phyloP scores from a whole-genome alignment of 768 basidiomycete species.

The Russula sp. region DNA sequence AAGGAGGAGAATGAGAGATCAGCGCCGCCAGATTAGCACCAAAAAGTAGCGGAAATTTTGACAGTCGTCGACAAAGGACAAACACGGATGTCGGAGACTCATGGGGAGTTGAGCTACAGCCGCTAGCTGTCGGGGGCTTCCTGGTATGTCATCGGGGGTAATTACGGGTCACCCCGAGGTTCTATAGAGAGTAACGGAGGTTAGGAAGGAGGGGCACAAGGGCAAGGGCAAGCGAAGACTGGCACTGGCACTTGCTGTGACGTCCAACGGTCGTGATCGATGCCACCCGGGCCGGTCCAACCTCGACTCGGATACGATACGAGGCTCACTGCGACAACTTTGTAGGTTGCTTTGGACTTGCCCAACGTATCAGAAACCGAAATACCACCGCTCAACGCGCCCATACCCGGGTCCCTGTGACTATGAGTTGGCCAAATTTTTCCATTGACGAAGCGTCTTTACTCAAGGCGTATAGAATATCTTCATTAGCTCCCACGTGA shows the following conservation, averaged over 20 bases:
- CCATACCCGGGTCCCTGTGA: background rate
- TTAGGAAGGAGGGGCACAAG: background rate
- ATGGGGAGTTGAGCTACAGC: constrained; percentile 7
- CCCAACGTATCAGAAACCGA: background rate
- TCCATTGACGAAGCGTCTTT: constrained; percentile 74
- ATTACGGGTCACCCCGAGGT: background rate
- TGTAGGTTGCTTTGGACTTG: background rate
- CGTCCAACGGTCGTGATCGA: background rate
- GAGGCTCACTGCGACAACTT: background rate
- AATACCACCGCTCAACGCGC: background rate
- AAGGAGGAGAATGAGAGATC: background rate
- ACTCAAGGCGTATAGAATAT: constrained; percentile 83
- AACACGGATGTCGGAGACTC: background rate
- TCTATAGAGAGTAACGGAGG: constrained; percentile 3
- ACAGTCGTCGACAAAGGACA: background rate
- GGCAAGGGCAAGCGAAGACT: too few species aligned
- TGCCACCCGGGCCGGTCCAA: background rate
- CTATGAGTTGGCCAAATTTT: constrained; percentile 58
- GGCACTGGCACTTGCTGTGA: too few species aligned
- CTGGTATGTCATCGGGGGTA: background rate
- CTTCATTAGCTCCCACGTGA: constrained; percentile 69
- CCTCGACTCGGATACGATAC: too few species aligned
- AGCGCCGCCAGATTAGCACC: background rate
- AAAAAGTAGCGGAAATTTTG: background rate
- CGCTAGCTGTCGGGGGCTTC: background rate